Percentiles rank a stretch among this genome's conserved stretches.
phyloP scores from a whole-genome alignment of 306 rosid genomes.

The Castanea sativa region DNA sequence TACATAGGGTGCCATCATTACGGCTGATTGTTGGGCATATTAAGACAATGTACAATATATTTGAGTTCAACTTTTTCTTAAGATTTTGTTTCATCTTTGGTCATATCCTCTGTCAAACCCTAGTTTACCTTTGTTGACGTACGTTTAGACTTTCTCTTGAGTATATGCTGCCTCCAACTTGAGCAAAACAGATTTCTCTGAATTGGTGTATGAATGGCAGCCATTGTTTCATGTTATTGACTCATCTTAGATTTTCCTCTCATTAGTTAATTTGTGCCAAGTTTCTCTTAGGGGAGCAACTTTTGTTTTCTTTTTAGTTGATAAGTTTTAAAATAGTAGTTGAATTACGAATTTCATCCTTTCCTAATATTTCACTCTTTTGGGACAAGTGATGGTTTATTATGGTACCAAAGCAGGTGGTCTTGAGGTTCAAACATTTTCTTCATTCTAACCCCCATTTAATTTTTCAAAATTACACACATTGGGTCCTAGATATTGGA shows the following conservation, averaged over 20 bases:
- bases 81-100: too few species aligned
- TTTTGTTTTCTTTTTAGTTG: background rate
- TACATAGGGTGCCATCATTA: background rate
- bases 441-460: too few species aligned
- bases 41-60: background rate
- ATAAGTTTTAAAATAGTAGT: background rate
- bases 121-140: background rate
- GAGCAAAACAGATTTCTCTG: background rate
- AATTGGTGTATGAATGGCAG: background rate
- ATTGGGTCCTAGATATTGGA: too few species aligned
- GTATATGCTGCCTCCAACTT: background rate
- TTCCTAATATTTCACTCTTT: too few species aligned
- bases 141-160: background rate
- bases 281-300: background rate
- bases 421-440: too few species aligned
- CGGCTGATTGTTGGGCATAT: background rate
- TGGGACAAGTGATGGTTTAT: too few species aligned
- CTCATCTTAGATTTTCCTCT: background rate
- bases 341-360: too few species aligned
- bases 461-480: too few species aligned
- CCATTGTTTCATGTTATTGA: background rate
- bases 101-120: background rate
- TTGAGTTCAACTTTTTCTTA: too few species aligned
- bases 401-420: too few species aligned
- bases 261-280: background rate